phyloP scores from a whole-genome alignment of 2,329 filamentous ascomycete genomes.

The Aspergillus sp. region DNA sequence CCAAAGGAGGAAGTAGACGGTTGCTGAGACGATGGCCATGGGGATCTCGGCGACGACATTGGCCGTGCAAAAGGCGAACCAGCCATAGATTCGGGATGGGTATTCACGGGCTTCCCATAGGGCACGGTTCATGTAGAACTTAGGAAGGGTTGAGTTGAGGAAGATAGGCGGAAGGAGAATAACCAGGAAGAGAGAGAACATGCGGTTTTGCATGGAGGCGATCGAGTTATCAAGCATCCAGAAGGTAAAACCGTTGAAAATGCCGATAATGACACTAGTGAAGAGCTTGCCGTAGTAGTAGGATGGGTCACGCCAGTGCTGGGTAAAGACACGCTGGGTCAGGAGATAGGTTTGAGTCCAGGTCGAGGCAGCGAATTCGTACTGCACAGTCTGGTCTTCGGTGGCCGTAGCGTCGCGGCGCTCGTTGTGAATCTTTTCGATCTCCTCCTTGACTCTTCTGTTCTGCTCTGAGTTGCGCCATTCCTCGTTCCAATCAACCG shows the following conservation, averaged over 20 bases:
- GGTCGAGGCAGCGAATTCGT: slow-evolving; percentile 67
- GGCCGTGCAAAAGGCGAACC: slow-evolving; percentile 73
- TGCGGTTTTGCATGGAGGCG: slow-evolving; percentile 71
- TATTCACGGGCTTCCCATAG: slow-evolving; percentile 74
- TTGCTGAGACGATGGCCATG: slow-evolving; percentile 61
- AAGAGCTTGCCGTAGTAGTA: slow-evolving; percentile 79
- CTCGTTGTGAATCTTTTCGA: slow-evolving; percentile 61
- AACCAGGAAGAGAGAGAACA: slow-evolving; percentile 71
- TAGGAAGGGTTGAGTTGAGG: slow-evolving; percentile 73
- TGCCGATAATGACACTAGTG: slow-evolving; percentile 66
- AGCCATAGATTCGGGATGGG: slow-evolving; percentile 73
- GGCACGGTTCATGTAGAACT: slow-evolving; percentile 71
- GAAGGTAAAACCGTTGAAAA: slow-evolving; percentile 81
- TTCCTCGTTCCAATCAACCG: slow-evolving; percentile 72
- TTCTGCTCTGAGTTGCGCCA: slow-evolving; percentile 68
- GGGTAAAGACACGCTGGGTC: slow-evolving; percentile 67
- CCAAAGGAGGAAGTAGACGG: slow-evolving; percentile 73
- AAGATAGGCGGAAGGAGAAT: slow-evolving; percentile 68
- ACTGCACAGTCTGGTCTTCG: slow-evolving; percentile 40
- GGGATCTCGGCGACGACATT: slow-evolving; percentile 74
- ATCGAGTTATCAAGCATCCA: slow-evolving; percentile 66
- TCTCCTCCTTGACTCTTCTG: slow-evolving; percentile 60
- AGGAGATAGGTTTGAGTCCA: slow-evolving; percentile 64
- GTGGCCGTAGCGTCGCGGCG: slow-evolving; percentile 51
- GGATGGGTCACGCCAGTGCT: slow-evolving; percentile 74